Conservation (phyloP, 208 protist genomes). For the Spongospora subterranea region DNA sequence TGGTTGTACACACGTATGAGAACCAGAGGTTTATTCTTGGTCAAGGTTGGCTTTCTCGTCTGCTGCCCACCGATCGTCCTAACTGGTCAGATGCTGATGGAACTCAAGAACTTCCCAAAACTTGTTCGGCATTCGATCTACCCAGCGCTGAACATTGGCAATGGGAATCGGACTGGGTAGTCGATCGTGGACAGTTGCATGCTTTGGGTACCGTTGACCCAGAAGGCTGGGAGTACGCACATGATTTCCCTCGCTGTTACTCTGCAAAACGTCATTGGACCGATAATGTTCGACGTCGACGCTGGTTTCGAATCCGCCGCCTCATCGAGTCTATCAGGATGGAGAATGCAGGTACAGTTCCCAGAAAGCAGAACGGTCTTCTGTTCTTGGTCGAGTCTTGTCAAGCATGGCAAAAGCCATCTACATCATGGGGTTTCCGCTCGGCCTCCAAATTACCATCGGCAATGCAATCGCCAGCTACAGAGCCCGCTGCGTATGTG, state of each 20-base stretch:
- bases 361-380: constrained; percentile 2
- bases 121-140: neutral
- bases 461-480: neutral
- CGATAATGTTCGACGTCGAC: constrained; percentile 15
- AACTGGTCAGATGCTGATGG: constrained; percentile 35
- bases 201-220: neutral
- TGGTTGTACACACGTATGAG: constrained; percentile 44
- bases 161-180: neutral
- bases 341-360: neutral
- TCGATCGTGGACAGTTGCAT: constrained; percentile 21
- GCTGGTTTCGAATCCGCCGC: constrained; percentile 14
- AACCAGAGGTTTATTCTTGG: constrained; percentile 36
- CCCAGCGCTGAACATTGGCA: constrained; percentile 16
- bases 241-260: constrained; percentile 33
- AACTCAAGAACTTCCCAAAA: neutral
- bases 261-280: constrained; percentile 35
- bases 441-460: neutral
- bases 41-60: neutral
- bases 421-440: neutral
- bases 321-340: neutral
- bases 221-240: constrained; percentile 33
- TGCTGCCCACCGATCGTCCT: constrained; percentile 30
- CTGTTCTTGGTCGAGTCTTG: neutral
- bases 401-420: neutral
- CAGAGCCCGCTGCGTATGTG: neutral